These are phyloP conservation scores for Cudoniella acicularis DNA, from an alignment of 495 filamentous ascomycete species.

Conservation along the genomic window DNA sequence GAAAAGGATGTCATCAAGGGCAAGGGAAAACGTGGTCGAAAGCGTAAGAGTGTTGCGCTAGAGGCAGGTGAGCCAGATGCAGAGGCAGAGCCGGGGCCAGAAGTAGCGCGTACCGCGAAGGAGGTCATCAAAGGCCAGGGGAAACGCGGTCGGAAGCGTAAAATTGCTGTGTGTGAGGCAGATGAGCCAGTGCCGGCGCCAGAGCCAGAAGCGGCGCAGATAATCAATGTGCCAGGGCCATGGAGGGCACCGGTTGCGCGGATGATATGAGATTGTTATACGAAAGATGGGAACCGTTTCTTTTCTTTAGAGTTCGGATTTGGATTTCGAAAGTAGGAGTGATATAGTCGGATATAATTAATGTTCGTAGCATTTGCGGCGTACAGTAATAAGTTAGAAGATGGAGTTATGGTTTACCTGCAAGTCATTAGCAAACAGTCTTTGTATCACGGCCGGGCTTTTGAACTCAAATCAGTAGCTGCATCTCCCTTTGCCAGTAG, in stretches of 20 bases:
- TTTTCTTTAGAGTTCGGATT: too few species aligned
- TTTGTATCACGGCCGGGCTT: too few species aligned
- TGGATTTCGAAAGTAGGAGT: too few species aligned
- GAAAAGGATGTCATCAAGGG: constrained; percentile 9
- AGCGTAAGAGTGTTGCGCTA: constrained; percentile 20
- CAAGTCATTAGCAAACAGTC: too few species aligned
- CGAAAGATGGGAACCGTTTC: too few species aligned
- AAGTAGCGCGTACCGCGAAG: constrained; percentile 23
- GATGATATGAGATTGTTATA: constrained; percentile 5
- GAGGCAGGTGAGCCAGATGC: constrained; percentile 16
- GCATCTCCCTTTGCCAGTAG: too few species aligned
- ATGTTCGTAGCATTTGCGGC: too few species aligned
- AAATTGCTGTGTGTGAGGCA: constrained; percentile 2
- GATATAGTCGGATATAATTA: too few species aligned
- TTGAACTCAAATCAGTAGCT: too few species aligned
- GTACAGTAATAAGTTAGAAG: too few species aligned
- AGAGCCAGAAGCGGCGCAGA: constrained; percentile 4
- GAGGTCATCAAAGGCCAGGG: constrained; percentile 7
- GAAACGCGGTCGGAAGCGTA: constrained; percentile 28
- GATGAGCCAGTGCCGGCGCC: constrained; percentile 1
- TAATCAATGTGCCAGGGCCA: constrained; percentile 2
- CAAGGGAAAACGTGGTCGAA: constrained; percentile 23
- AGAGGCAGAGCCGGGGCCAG: constrained; percentile 14
- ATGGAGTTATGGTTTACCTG: too few species aligned
- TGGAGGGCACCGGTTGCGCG: constrained; percentile 1